A percentile compares a stretch with the other conserved stretches of the same genome.
Conservation (phyloP, 306 rosid genomes). For the Rosa rugosa region DNA sequence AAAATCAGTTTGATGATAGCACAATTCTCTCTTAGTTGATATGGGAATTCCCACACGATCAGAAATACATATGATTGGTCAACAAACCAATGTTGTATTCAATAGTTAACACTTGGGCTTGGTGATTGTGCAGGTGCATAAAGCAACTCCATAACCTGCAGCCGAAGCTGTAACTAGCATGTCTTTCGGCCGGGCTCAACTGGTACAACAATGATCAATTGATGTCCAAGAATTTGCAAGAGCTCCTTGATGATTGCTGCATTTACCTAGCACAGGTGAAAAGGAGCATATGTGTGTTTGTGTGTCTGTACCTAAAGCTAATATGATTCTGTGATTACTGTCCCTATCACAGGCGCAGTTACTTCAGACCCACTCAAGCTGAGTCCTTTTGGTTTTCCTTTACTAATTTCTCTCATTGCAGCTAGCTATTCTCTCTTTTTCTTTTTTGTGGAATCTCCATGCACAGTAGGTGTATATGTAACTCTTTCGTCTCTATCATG, state of each 20-base stretch:
- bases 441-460: too few relatives aligned
- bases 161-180: background rate
- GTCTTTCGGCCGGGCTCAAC: background rate
- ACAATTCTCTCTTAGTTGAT: constrained; percentile 24
- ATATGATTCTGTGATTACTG: background rate
- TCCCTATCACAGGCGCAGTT: background rate
- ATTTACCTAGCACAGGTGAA: constrained; percentile 11
- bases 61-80: background rate
- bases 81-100: too few relatives aligned
- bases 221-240: constrained; percentile 30
- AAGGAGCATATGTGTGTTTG: constrained; percentile 5
- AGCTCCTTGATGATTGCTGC: background rate
- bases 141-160: background rate
- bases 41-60: constrained; percentile 11
- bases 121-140: constrained; percentile 9
- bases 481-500: background rate
- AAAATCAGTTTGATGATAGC: constrained; percentile 20
- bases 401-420: background rate
- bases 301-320: too few relatives aligned
- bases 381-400: background rate
- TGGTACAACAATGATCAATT: background rate
- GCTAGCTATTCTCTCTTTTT: background rate
- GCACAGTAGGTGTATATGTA: background rate
- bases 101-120: background rate
- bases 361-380: background rate